Base-by-base conservation (phyloP, 1,284 basidiomycete species). In the Retiboletus flavoniger region DNA sequence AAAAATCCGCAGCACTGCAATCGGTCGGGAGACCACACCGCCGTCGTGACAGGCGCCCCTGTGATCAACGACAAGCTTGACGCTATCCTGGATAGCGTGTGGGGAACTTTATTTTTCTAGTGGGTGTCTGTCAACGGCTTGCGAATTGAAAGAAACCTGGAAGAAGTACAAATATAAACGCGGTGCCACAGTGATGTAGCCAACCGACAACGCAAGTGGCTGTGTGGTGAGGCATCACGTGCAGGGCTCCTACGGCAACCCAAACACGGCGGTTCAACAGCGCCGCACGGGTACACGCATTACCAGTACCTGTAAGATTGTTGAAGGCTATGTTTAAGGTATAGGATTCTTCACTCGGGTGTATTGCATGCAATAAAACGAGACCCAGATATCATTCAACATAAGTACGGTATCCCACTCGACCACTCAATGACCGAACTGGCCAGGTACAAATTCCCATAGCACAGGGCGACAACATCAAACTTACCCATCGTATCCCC, bases 221-320 rank as follows among this genome's bases (percentile, higher is more conserved):
- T 70, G 66, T 58, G 62, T 29, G 2, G 44, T 24, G 14, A 29
- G 14, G 16, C 31, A 45, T 69, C 65, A 66, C 67, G 65, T 65
- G 64, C 38, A 7, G 45, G 26, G n/a, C 32, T n/a, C 50, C 24
- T 47, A 35, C 40, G 48, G 35, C 50, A 35, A 50, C 29, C 21
- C 21, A n/a, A n/a, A n/a, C n/a, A n/a, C n/a, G n/a, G n/a, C n/a
- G 3, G 3, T 24, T 3, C 4, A 6, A 32, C 31, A 13, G 34
- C 34, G 34, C 34, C 34, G 16, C 4, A 38, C 17, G n/a, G 16
- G 7, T 10, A 38, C 3, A 13, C 10, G 19, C 7, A 13, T 16
- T 38, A 13, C 36, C 36, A 8, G 36, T 24, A 21, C 51, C 39
- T 49, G 31, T 8, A 24, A 14, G 19, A 21, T 32, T 45, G 28